These are phyloP conservation scores for Daedaleopsis nitida DNA, from an alignment of 768 basidiomycete species.

Conservation along the genomic window DNA sequence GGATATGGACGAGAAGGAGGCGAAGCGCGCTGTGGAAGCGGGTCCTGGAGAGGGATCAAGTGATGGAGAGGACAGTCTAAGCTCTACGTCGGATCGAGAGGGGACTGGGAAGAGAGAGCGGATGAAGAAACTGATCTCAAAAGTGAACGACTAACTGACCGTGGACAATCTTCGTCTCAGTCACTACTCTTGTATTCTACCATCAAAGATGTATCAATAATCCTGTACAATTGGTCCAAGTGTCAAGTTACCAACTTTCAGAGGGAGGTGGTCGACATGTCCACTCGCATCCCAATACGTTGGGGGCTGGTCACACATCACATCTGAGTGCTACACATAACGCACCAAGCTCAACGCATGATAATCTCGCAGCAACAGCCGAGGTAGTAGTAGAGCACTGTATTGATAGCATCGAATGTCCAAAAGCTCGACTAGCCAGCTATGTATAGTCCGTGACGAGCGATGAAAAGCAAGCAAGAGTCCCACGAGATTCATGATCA, in stretches of 20 bases:
- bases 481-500: not conserved
- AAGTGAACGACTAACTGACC: no score
- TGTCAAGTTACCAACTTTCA: no score
- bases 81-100: not conserved
- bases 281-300: no score
- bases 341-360: no score
- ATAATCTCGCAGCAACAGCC: no score
- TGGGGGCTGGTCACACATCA: no score
- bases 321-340: no score
- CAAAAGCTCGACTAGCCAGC: constrained; percentile 11
- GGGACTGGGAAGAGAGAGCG: not conserved
- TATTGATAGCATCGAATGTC: constrained; percentile 9
- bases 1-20: constrained; percentile 24
- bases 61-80: not conserved
- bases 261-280: no score
- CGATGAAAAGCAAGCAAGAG: not conserved
- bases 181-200: no score
- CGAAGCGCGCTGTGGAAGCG: constrained; percentile 12
- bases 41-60: not conserved
- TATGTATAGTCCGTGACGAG: constrained; percentile 12
- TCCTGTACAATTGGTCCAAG: no score
- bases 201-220: no score
- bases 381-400: not conserved
- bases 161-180: no score
- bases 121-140: not conserved